Evolutionary conservation across 2,329 filamentous ascomycete species (phyloP).

Genomic region (Sporothrix variecibatus): DNA sequence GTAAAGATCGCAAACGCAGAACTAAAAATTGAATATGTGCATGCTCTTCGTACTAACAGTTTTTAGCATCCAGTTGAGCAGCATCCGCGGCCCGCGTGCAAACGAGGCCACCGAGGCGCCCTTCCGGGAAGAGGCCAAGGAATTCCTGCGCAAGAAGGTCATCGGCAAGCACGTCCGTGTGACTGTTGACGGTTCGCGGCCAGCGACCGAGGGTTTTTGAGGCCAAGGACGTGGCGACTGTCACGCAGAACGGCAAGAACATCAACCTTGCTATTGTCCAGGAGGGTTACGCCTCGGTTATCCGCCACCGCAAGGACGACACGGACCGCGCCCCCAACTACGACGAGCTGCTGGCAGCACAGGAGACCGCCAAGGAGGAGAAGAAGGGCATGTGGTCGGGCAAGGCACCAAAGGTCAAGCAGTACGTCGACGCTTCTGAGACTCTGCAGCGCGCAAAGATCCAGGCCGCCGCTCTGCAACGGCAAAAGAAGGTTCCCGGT

Average conservation of each 20-base stretch:
- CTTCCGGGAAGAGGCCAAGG: conserved; percentile 91
- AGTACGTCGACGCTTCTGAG: conserved; percentile 88
- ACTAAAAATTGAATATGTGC: neutral
- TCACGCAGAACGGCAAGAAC: conserved; percentile 83
- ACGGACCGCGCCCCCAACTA: conserved; percentile 93
- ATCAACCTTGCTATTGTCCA: conserved; percentile 83
- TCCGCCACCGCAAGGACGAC: conserved; percentile 92
- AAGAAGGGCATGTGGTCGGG: conserved; percentile 94
- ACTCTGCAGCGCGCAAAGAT: conserved; percentile 93
- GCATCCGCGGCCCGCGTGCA: conserved; percentile 87
- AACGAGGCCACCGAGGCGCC: conserved; percentile 84
- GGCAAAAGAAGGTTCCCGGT: conserved; percentile 89
- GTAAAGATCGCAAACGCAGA: neutral
- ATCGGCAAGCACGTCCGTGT: conserved; percentile 96
- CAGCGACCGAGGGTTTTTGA: conserved; percentile 91
- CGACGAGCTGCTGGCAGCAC: conserved; percentile 79
- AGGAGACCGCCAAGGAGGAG: conserved; percentile 80
- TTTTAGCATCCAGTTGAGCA: conserved; percentile 74
- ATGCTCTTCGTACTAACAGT: neutral
- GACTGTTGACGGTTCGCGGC: conserved; percentile 85
- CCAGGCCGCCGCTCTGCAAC: conserved; percentile 80
- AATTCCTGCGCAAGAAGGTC: conserved; percentile 87
- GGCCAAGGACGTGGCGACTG: conserved; percentile 89
- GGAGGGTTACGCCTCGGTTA: conserved; percentile 89
- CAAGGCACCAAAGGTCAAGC: conserved; percentile 77